These are phyloP conservation scores for Auricularia auricula-judae DNA, from an alignment of 768 basidiomycete genomes.

Conservation along the genomic window DNA sequence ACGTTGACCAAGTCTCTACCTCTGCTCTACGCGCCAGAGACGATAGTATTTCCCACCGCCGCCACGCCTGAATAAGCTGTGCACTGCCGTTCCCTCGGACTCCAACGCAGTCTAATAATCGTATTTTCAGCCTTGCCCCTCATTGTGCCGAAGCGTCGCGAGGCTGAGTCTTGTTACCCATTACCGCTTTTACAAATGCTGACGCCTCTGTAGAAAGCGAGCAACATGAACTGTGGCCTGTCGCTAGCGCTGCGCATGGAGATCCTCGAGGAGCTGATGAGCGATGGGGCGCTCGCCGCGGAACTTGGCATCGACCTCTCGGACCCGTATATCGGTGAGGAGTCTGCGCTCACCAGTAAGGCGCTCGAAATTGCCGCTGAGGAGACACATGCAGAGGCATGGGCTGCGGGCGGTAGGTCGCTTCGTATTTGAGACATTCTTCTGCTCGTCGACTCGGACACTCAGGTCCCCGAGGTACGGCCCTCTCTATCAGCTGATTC, in stretches of 20 bases:
- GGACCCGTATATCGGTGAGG: neutral
- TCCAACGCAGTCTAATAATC: too few relatives aligned
- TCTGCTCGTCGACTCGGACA: conserved; percentile 74
- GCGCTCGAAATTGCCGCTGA: neutral
- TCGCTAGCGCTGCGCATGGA: neutral
- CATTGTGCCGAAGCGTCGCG: too few relatives aligned
- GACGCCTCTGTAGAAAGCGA: conserved; percentile 18
- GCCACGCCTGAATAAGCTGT: too few relatives aligned
- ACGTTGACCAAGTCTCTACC: too few relatives aligned
- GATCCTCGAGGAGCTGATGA: neutral
- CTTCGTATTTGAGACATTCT: conserved; percentile 71
- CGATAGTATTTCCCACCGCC: too few relatives aligned
- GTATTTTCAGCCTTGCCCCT: too few relatives aligned
- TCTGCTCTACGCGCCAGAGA: too few relatives aligned
- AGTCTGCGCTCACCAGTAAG: neutral
- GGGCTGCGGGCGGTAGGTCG: conserved; percentile 66
- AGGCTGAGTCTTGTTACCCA: too few relatives aligned
- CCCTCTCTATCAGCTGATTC: too few relatives aligned
- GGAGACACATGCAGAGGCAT: conserved; percentile 12
- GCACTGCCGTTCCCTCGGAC: too few relatives aligned
- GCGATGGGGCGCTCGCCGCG: neutral
- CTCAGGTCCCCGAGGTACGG: conserved; percentile 16
- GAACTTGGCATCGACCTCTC: neutral
- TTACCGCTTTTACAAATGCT: too few relatives aligned
- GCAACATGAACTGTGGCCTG: conserved; percentile 25